phyloP scores from a whole-genome alignment of 2,329 filamentous ascomycete species.

The Hypoxylon sp. region DNA sequence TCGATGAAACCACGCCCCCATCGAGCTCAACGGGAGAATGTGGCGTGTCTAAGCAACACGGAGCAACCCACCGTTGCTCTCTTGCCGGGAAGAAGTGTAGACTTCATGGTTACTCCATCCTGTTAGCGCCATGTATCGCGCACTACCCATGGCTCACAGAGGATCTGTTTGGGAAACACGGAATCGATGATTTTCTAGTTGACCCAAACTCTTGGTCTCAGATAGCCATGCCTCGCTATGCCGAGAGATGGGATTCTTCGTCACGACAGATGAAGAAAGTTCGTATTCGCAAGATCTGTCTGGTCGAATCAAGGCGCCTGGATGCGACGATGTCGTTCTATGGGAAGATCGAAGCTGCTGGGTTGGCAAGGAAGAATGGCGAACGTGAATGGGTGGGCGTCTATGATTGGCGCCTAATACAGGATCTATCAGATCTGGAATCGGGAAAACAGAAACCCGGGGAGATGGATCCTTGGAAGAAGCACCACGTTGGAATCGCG shows the following conservation, averaged over 20 bases:
- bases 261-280: constrained; percentile 9
- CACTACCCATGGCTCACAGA: constrained; percentile 49
- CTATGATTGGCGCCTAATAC: constrained; percentile 58
- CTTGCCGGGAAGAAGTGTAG: constrained; percentile 49
- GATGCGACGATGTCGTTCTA: constrained; percentile 49
- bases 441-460: constrained; percentile 47
- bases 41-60: background rate
- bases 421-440: constrained; percentile 53
- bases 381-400: constrained; percentile 52
- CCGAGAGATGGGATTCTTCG: constrained; percentile 11
- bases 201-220: constrained; percentile 50
- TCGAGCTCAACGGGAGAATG: background rate
- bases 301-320: constrained; percentile 52
- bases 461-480: constrained; percentile 53
- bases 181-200: constrained; percentile 47
- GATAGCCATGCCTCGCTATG: background rate
- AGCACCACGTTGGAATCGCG: constrained; percentile 55
- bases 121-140: constrained; percentile 55
- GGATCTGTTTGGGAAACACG: constrained; percentile 53
- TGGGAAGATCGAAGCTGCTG: constrained; percentile 44
- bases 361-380: constrained; percentile 41
- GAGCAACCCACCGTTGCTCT: constrained; percentile 42
- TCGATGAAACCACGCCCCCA: background rate
- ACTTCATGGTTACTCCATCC: constrained; percentile 49
- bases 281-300: constrained; percentile 46